Percentiles rank a stretch among this genome's conserved stretches.
Conservation (phyloP, 2,329 filamentous ascomycete genomes). For the Epichloe aotearoae region DNA sequence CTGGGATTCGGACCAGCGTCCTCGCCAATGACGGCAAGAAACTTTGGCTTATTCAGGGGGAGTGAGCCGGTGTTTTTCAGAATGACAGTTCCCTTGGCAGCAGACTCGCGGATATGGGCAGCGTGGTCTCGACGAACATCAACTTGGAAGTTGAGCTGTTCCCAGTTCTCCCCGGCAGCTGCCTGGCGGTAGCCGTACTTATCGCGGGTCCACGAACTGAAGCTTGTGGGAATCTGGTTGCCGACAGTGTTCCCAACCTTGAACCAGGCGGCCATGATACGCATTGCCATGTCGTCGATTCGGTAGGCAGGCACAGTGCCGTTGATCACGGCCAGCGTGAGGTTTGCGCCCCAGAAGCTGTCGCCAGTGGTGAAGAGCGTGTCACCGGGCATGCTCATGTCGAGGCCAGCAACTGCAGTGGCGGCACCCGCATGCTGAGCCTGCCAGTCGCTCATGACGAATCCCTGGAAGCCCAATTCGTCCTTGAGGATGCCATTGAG, state of each 20-base stretch:
- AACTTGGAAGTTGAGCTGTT: constrained; percentile 66
- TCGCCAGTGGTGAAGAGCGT: constrained; percentile 58
- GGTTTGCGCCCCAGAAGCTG: constrained; percentile 73
- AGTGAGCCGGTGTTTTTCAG: constrained; percentile 71
- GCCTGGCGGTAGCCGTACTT: constrained; percentile 59
- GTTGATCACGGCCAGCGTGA: constrained; percentile 79
- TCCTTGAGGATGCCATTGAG: constrained; percentile 66
- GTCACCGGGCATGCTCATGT: constrained; percentile 87
- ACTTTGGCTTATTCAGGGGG: constrained; percentile 66
- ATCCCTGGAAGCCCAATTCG: constrained; percentile 71
- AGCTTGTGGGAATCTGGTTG: constrained; percentile 51
- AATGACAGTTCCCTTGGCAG: constrained; percentile 69
- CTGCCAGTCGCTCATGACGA: constrained; percentile 69
- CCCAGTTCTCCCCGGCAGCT: constrained; percentile 45
- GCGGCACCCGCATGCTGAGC: constrained; percentile 56
- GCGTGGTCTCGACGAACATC: constrained; percentile 71
- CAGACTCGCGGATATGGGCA: constrained; percentile 59
- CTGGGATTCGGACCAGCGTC: constrained; percentile 64
- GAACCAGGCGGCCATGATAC: constrained; percentile 62
- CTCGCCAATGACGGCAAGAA: constrained; percentile 65
- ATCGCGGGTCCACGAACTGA: constrained; percentile 74
- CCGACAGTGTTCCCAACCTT: constrained; percentile 46
- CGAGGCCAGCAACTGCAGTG: constrained; percentile 58
- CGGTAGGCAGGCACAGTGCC: constrained; percentile 80
- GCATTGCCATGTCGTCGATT: constrained; percentile 81